A percentile compares a stretch with the other conserved stretches of the same genome.
Evolutionary conservation across 2,329 filamentous ascomycete genomes (phyloP).

Genomic region (Cladosporium oxysporum): DNA sequence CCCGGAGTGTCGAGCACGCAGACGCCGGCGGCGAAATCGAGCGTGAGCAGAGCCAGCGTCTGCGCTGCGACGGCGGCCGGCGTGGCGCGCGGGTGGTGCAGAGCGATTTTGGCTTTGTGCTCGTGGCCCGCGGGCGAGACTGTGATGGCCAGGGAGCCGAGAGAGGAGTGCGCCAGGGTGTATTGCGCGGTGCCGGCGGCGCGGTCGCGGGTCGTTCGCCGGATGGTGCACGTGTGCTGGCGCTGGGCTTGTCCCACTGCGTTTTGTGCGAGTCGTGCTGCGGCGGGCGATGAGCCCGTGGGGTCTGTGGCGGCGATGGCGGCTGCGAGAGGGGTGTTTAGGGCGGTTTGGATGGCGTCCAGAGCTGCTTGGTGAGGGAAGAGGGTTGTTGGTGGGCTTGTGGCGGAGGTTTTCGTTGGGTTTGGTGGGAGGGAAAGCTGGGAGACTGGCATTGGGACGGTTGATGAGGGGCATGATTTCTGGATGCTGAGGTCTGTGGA

Average conservation of each 20-base stretch:
- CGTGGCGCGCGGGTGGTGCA: constrained; percentile 43
- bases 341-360: constrained; percentile 47
- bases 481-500: constrained; percentile 29
- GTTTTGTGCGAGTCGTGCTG: constrained; percentile 61
- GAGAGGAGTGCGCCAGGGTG: constrained; percentile 47
- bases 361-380: constrained; percentile 52
- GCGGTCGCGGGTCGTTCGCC: constrained; percentile 55
- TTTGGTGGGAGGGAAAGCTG: constrained; percentile 28
- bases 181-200: constrained; percentile 41
- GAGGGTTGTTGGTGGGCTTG: constrained; percentile 34
- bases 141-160: constrained; percentile 47
- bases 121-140: constrained; percentile 29
- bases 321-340: constrained; percentile 47
- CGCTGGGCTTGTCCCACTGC: constrained; percentile 62
- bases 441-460: constrained; percentile 27
- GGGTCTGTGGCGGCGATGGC: constrained; percentile 68
- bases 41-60: constrained; percentile 44
- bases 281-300: constrained; percentile 61
- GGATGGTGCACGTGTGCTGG: constrained; percentile 67
- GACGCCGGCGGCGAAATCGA: constrained; percentile 46
- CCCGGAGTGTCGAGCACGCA: constrained; percentile 49
- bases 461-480: constrained; percentile 29
- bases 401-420: neutral
- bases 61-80: constrained; percentile 43
- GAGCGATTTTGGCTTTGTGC: constrained; percentile 33